Evolutionary conservation across 306 rosid species (phyloP).

Genomic region (Corylus heterophylla): DNA sequence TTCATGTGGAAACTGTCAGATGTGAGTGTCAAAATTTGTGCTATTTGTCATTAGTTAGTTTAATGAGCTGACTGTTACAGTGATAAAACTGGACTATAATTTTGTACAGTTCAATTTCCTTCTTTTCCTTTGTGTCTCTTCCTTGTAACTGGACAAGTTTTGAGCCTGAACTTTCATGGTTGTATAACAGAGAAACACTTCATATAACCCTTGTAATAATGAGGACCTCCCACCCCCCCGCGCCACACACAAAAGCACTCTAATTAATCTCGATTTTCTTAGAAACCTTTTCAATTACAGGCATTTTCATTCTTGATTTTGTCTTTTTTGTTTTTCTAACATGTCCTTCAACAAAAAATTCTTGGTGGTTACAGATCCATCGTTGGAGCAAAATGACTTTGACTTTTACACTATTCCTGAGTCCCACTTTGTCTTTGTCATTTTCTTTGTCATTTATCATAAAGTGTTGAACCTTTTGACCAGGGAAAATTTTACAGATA

Average conservation of each 20-base stretch:
- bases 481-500: slow-evolving; percentile 9
- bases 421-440: background rate
- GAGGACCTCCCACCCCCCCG: no score
- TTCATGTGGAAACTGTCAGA: background rate
- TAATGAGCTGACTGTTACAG: background rate
- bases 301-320: no score
- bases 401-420: background rate
- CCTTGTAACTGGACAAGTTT: background rate
- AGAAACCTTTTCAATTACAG: no score
- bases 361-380: slow-evolving; percentile 1
- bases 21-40: slow-evolving; percentile 1
- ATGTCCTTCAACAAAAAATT: no score
- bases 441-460: background rate
- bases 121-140: background rate
- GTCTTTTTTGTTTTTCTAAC: no score
- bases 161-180: no score
- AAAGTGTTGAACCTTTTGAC: slow-evolving; percentile 17
- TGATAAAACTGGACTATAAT: background rate
- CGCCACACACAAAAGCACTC: no score
- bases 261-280: no score
- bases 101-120: slow-evolving; percentile 5
- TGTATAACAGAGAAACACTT: no score
- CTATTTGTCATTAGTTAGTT: no score
- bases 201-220: no score
- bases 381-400: background rate